Evolutionary conservation across 169 alveolate species (phyloP), one percentile per base, ranked within the genome.

Genomic region (Plasmodium chabaudi): DNA sequence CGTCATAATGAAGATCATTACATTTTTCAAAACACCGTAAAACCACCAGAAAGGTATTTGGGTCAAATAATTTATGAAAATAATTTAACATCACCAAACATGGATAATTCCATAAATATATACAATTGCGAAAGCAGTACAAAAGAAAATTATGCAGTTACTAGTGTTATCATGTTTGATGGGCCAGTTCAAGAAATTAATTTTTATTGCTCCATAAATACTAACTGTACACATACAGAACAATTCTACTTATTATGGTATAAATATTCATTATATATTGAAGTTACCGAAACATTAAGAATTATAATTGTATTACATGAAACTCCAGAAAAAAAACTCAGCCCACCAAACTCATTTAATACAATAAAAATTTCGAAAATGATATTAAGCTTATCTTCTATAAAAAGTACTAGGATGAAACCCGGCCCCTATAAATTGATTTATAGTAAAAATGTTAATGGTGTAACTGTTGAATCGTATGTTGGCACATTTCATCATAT

Each of bases 341-440:
- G 5, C 21, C 19, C 21, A 21, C 21, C 63, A 25, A 53, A 39
- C 13, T 49, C 23, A 51, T 25, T 21, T 27, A 27, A 42, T 39
- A 55, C 77, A 42, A 77, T 57, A 64, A 77, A 75, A 56, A 77
- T 49, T 42, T 63, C 88, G 5, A 44, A 55, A 9, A 27, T 77
- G 17, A 15, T 17, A 57, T 68, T 77, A 15, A 77, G 3, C 17
- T 9, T 77, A 25, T 53, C 77, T 49, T 25, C 13, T 21, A 42
- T 47, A 15, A 49, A 19, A 13, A 57, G 44, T 27, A 19, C 49
- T 13, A 44, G 34, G 49, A 9, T 77, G 25, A 65, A 63, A 47
- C 88, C 88, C 49, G 88, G 88, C 15, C 70, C 88, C n/a, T 77
- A 77, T 51, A 77, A 77, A 64, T 63, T 77, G 34, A 77, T 77